A percentile compares a stretch with the other conserved stretches of the same genome.
phyloP scores from a whole-genome alignment of 2,329 filamentous ascomycete genomes.

The Chaetothyriales sp. region DNA sequence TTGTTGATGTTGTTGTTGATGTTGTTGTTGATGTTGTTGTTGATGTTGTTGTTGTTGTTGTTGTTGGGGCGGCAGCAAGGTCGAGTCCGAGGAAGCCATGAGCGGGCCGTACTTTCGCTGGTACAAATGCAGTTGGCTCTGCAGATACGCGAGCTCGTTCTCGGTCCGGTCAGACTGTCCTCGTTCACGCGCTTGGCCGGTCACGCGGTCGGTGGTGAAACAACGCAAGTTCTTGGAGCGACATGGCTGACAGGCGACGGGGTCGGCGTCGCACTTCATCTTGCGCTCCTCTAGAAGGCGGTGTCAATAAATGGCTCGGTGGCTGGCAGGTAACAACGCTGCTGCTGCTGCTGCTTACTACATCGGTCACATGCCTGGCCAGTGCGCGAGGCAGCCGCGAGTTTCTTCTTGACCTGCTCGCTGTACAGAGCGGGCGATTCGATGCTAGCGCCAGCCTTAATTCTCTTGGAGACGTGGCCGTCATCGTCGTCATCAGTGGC shows the following conservation, averaged over 20 bases:
- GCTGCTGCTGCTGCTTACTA: slow-evolving; percentile 45
- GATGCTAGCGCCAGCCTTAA: neutral
- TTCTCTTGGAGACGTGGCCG: neutral
- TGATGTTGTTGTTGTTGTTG: neutral
- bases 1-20: neutral
- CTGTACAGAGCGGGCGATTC: slow-evolving; percentile 21
- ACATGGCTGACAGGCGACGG: slow-evolving; percentile 72
- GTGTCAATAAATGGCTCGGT: neutral
- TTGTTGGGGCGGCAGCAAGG: slow-evolving; percentile 1
- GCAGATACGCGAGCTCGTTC: slow-evolving; percentile 54
- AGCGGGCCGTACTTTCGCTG: slow-evolving; percentile 39
- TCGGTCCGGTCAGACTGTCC: slow-evolving; percentile 69
- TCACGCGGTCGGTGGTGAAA: slow-evolving; percentile 75
- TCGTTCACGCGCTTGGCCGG: slow-evolving; percentile 62
- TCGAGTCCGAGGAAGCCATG: neutral
- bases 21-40: neutral
- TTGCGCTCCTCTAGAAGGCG: slow-evolving; percentile 53
- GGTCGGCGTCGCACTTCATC: slow-evolving; percentile 70
- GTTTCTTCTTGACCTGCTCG: slow-evolving; percentile 37
- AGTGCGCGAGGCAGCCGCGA: slow-evolving; percentile 45
- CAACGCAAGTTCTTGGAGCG: slow-evolving; percentile 62
- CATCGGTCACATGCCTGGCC: slow-evolving; percentile 82
- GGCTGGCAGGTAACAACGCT: too few relatives aligned
- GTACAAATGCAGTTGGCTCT: slow-evolving; percentile 53
- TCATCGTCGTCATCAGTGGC: neutral